These are phyloP conservation scores for Leishmania gerbilli DNA, from an alignment of 208 protist genomes.

Conservation along the genomic window DNA sequence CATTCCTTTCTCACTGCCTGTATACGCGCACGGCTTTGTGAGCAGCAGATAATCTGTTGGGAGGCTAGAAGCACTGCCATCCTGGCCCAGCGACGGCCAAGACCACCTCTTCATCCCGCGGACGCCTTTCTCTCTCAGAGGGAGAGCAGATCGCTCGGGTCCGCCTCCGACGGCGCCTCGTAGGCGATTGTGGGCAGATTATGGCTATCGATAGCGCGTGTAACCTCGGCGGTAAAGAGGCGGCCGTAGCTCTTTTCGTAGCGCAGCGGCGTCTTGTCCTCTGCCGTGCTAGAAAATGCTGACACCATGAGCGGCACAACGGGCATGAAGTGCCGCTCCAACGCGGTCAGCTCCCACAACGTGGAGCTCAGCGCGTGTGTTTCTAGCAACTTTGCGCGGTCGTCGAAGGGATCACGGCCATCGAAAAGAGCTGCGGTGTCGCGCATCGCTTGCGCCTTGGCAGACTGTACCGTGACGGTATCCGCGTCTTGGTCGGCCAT, in stretches of 20 bases:
- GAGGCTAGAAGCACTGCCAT: background rate
- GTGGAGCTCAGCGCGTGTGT: constrained; percentile 80
- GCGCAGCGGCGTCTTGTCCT: constrained; percentile 84
- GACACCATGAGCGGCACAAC: constrained; percentile 87
- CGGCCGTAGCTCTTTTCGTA: constrained; percentile 88
- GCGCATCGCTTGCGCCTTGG: constrained; percentile 41
- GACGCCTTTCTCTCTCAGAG: constrained; percentile 28
- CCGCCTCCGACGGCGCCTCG: constrained; percentile 33
- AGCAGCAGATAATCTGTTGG: background rate
- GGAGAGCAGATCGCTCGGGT: constrained; percentile 46
- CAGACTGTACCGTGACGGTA: constrained; percentile 16
- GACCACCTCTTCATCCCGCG: background rate
- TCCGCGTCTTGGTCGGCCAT: constrained; percentile 13
- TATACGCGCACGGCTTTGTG: background rate
- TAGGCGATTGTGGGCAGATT: constrained; percentile 80
- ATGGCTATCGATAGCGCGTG: constrained; percentile 51
- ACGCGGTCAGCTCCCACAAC: constrained; percentile 88
- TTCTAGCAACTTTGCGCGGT: constrained; percentile 29
- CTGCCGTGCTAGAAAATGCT: constrained; percentile 73
- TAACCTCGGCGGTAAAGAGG: constrained; percentile 85
- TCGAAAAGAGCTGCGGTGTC: constrained; percentile 76
- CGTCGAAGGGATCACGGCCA: constrained; percentile 80
- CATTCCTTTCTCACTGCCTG: background rate
- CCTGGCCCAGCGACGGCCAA: background rate
- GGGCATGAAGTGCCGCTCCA: constrained; percentile 87